Base-by-base conservation (phyloP, 2,329 filamentous ascomycete genomes). In the Colletotrichum gigasporum region DNA sequence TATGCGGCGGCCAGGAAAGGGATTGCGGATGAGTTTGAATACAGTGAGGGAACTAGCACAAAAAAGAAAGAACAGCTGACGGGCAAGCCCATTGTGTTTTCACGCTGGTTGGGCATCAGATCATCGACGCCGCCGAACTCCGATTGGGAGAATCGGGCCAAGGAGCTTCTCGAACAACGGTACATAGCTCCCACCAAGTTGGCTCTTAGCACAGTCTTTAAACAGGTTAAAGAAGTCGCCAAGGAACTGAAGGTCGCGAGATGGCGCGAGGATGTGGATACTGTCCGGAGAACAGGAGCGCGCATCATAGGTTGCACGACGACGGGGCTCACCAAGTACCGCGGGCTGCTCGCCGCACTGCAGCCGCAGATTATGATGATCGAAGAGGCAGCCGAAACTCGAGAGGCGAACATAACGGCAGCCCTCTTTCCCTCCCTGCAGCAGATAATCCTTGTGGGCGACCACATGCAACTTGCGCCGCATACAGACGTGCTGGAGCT, bases 291-390 rank as follows among this genome's bases (percentile, higher is more conserved):
- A 1, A 71, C 76, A 14, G 48, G 69, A 0, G 74, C 84, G 14
- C 77, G 85, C 20, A 81, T 92, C 22, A 77, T 95, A 3, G 85
- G 85, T 32, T 85, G 86, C 52, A 97, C 93, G 0, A 94, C 91
- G 0, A 96, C 93, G 0, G 92, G 93, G 1, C 73, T 96, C 8
- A 90, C 89, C 75, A 96, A 96, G 69, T 95, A 96, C 66, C 87
- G 92, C 3, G 86, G 85, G 1, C 80, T 95, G 2, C 80, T 96
- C 20, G 82, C 88, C 1, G 86, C 86, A 2, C 73, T 95, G 4
- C 81, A 85, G 26, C 91, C 93, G 0, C 86, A 82, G 22, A 82
- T 92, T 3, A 82, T 95, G 12, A 78, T 96, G 35, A 89, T 96
- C 50, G 91, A 96, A 79, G 91, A 96, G 77, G 91, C 91, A 0